These are phyloP conservation scores for Penicillium sp. DNA, from an alignment of 2,329 filamentous ascomycete genomes.

Conservation along the genomic window DNA sequence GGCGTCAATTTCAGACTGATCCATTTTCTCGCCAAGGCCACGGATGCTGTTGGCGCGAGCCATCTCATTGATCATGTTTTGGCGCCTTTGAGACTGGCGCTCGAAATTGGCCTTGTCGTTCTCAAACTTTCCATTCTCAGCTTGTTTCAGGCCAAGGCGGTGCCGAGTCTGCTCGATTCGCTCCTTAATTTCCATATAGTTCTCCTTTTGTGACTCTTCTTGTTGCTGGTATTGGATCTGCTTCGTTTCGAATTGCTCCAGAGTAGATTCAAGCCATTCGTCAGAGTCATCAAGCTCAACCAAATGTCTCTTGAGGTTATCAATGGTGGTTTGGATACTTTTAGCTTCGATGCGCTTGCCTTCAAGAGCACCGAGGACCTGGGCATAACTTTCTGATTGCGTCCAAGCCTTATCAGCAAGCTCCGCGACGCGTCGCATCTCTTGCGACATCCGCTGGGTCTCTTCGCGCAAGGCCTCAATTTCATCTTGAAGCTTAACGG, in stretches of 20 bases:
- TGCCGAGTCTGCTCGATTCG: conserved; percentile 49
- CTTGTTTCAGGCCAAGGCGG: conserved; percentile 41
- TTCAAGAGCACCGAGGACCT: conserved; percentile 70
- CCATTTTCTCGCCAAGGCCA: conserved; percentile 76
- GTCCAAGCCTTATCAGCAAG: conserved; percentile 66
- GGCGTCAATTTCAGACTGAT: conserved; percentile 67
- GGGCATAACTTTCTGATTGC: conserved; percentile 69
- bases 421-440: conserved; percentile 44
- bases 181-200: conserved; percentile 63
- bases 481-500: conserved; percentile 61
- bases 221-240: conserved; percentile 65
- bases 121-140: conserved; percentile 66
- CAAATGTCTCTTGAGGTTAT: conserved; percentile 68
- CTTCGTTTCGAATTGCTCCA: conserved; percentile 75
- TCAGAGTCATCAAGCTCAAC: conserved; percentile 78
- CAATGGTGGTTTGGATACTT: conserved; percentile 67
- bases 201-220: conserved; percentile 59
- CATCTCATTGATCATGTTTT: conserved; percentile 72
- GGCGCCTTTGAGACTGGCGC: conserved; percentile 68
- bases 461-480: conserved; percentile 58
- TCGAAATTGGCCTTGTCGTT: conserved; percentile 87
- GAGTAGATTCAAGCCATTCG: conserved; percentile 65
- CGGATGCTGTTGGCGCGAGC: conserved; percentile 75
- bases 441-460: conserved; percentile 57
- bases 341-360: conserved; percentile 73